Base-by-base conservation (phyloP, 2,329 filamentous ascomycete genomes). In the Aspergillus hortae region DNA sequence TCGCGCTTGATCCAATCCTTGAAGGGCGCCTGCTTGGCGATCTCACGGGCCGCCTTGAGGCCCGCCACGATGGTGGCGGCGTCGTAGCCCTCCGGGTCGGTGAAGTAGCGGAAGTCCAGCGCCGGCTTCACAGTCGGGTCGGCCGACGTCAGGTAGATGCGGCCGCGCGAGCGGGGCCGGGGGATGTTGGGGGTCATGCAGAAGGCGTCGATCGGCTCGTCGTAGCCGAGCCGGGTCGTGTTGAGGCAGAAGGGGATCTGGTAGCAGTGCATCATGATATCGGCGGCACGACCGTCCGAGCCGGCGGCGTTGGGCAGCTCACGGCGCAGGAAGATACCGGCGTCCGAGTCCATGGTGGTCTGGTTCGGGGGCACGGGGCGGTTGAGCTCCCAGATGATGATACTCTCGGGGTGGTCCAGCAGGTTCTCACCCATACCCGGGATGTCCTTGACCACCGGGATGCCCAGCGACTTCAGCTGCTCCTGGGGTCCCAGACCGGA, bases 221-320 rank as follows among this genome's bases (percentile, higher is more conserved):
- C 83, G 69, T 86, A 95, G 60, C 90, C 90, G 10, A 96, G 80
- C 38, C 89, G 85, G 50, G 81, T 76, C 1, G 90, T 96, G 80
- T 95, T 95, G 61, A 91, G 83, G 56, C 86, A 89, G 75, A 95
- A 95, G 49, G 90, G 90, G 61, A 95, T 95, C 74, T 95, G 91
- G 78, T 95, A 95, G 81, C 90, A 95, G 77, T 95, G 90, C 88
- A 94, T 94, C 91, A 95, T 95, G 65, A 95, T 76, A 67, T 96
- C 91, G 57, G 88, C 88, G 50, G 89, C 86, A 56, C 88, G 82
- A 48, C 87, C 87, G 61, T 95, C 90, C 56, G 76, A 75, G 51
- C 82, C 82, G 3, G 80, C 82, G 2, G 89, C 88, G 65, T 92
- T 85, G 61, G 83, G 77, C 12, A 79, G 68, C 72, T 95, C 85